A percentile compares a stretch with the other conserved stretches of the same genome.
phyloP scores from a whole-genome alignment of 2,329 filamentous ascomycete genomes.

The Botryotinia narcissicola region DNA sequence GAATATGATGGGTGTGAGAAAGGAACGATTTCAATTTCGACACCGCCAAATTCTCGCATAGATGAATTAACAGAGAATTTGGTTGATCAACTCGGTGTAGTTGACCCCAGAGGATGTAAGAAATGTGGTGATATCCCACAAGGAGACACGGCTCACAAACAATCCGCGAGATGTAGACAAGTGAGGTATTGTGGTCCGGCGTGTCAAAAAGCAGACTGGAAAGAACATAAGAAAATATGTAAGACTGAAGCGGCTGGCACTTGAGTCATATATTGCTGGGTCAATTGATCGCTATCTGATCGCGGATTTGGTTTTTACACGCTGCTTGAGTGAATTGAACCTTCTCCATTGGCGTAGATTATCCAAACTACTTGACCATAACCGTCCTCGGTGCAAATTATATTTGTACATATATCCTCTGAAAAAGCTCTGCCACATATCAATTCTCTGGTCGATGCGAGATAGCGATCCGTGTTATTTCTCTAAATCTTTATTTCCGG shows the following conservation, averaged over 20 bases:
- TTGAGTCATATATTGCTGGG: too few species aligned
- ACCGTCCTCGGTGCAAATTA: background rate
- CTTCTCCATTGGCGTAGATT: background rate
- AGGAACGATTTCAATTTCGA: too few species aligned
- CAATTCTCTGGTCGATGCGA: background rate
- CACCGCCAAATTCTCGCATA: background rate
- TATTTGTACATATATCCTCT: background rate
- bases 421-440: background rate
- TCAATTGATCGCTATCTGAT: too few species aligned
- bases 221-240: background rate
- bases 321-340: background rate
- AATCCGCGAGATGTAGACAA: background rate
- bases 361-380: background rate
- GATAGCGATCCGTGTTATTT: background rate
- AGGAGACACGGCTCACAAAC: background rate
- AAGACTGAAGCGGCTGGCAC: background rate
- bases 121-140: background rate
- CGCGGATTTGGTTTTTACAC: background rate
- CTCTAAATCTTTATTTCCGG: background rate
- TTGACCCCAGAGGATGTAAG: background rate
- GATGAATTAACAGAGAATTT: background rate
- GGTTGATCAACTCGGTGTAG: too few species aligned
- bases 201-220: constrained; percentile 10
- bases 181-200: background rate
- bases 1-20: too few species aligned